Evolutionary conservation across 371 early-diverging fungal species (phyloP), one percentile per base, ranked within the genome.

Genomic region (Rhizopus arrhizus): DNA sequence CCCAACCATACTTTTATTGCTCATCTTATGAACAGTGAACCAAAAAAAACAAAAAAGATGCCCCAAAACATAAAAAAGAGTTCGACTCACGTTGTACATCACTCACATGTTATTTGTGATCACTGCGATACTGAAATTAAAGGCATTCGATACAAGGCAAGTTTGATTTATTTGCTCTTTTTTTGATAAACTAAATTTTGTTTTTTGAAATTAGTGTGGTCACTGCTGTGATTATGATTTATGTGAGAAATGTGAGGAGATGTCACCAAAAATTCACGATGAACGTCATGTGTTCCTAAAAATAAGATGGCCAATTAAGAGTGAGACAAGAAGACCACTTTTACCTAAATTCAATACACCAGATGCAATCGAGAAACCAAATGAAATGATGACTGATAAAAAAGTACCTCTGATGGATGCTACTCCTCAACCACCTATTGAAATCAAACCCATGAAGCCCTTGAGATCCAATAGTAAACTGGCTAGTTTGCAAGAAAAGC

Each of bases 131-230:
- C 53, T 2, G 31, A 49, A 9, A 80, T 86, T 41, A 40, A 42
- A 22, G 83, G 85, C 28, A 61, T 77, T 35, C 75, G 85, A 10
- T 86, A 81, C 66, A 86, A 86, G 77, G 86, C 80, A 79, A 57
- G 4, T 29, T 36, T 11, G 11, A 36, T 11, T 43, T n/a, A 15
- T n/a, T 43, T 16, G 40, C 10, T 29, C 28, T 7, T 28, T 56
- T 52, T 33, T 6, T 7, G 5, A 11, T n/a, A 12, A 15, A 7
- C 48, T 4, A 12, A 15, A 7, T 53, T 4, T 3, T 35, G 40
- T 16, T 13, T 35, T 0, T 35, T 66, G 12, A 7, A 40, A 10
- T 40, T 43, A 86, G 85, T 86, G 87, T 62, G 84, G 82, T 7
- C 80, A 84, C 56, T 86, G 87, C 45, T 29, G 60, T 22, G 82